phyloP scores from a whole-genome alignment of 225 moss, liverwort and hornwort genomes.

The Neckera pumila region DNA sequence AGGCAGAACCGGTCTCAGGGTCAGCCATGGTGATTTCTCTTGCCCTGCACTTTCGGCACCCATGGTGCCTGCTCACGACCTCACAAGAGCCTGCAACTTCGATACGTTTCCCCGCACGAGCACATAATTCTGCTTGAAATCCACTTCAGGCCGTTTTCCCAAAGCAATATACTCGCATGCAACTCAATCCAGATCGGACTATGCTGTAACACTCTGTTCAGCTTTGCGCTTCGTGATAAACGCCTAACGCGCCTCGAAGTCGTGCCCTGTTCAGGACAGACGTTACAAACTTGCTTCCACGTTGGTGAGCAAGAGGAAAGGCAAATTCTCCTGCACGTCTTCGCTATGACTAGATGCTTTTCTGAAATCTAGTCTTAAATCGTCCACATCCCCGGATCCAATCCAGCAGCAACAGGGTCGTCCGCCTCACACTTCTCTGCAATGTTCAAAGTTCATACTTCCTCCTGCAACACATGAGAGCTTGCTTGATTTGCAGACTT shows the following conservation, averaged over 20 bases:
- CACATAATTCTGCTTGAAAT: constrained; percentile 14
- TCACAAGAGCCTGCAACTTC: constrained; percentile 7
- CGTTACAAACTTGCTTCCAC: background rate
- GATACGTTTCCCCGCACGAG: background rate
- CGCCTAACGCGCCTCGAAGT: background rate
- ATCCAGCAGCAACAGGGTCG: background rate
- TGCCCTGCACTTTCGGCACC: constrained; percentile 19
- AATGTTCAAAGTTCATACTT: background rate
- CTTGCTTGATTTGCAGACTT: background rate
- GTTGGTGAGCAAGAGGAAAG: background rate
- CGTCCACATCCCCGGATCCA: background rate
- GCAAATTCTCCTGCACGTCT: background rate
- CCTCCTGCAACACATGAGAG: background rate
- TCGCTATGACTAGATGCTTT: background rate
- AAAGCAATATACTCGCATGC: background rate
- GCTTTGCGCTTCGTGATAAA: background rate
- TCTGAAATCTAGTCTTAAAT: background rate
- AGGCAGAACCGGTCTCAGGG: background rate
- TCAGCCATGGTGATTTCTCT: constrained; percentile 1
- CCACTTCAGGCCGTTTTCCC: background rate
- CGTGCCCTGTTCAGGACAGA: background rate
- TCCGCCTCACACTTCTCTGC: background rate
- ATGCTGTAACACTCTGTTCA: background rate
- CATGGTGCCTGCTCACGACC: constrained; percentile 19
- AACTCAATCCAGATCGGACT: background rate